These are phyloP conservation scores for Skeletonema grethae DNA, from an alignment of 108 stramenopile species.

Conservation along the genomic window DNA sequence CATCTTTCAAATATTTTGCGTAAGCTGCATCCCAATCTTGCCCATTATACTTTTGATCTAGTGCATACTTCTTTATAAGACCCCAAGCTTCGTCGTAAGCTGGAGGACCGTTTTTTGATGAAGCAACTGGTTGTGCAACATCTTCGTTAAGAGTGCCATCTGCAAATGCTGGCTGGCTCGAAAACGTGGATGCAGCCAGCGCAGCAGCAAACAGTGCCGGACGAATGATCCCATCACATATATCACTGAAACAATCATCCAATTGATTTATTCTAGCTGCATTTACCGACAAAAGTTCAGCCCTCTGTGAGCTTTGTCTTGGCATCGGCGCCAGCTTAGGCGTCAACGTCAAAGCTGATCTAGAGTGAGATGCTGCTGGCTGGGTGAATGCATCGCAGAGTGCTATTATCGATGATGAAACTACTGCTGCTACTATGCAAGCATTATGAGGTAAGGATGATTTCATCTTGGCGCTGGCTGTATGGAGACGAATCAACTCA, in stretches of 20 bases:
- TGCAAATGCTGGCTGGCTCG: constrained; percentile 16
- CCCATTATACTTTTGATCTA: constrained; percentile 71
- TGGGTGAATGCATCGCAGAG: not conserved
- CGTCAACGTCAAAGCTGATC: not conserved
- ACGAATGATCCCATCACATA: constrained; percentile 9
- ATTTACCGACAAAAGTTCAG: not conserved
- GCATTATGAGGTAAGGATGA: not conserved
- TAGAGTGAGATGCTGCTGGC: not conserved
- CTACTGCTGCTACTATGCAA: not conserved
- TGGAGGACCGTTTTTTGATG: constrained; percentile 4
- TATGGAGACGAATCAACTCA: not conserved
- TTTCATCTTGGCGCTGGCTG: not conserved
- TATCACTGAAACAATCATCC: constrained; percentile 1
- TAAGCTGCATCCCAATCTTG: constrained; percentile 56
- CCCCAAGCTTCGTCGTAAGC: constrained; percentile 80
- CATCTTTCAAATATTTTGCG: constrained; percentile 23
- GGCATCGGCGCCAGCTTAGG: not conserved
- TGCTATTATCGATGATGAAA: constrained; percentile 1
- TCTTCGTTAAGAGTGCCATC: not conserved
- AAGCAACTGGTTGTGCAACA: not conserved
- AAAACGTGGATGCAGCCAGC: constrained; percentile 10
- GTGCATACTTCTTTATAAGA: constrained; percentile 75
- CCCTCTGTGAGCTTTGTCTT: not conserved
- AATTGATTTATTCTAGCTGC: not conserved
- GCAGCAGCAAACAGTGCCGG: constrained; percentile 16